These are phyloP conservation scores for Pleurozium schreberi DNA, from an alignment of 225 moss, liverwort and hornwort species.

Conservation along the genomic window DNA sequence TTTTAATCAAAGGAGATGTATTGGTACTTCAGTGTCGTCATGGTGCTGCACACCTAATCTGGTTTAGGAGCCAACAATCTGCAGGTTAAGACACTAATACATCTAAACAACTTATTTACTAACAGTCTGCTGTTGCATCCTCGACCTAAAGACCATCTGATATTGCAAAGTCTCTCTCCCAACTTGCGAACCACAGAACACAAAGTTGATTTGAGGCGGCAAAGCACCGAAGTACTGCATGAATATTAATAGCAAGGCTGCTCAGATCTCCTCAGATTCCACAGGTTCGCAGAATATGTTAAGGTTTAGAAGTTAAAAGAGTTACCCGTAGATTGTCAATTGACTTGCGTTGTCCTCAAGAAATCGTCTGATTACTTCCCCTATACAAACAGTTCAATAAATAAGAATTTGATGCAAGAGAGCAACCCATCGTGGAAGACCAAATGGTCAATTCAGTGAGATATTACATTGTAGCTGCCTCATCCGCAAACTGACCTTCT, in stretches of 20 bases:
- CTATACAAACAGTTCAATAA: constrained; percentile 23
- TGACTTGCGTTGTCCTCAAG: constrained; percentile 83
- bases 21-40: neutral
- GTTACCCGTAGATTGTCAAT: constrained; percentile 87
- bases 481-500: constrained; percentile 29
- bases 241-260: neutral
- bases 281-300: neutral
- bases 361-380: constrained; percentile 69
- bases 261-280: neutral
- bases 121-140: neutral
- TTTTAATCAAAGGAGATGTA: neutral
- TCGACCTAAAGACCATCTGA: neutral
- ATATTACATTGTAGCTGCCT: neutral
- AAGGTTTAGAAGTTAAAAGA: neutral
- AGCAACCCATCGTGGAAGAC: neutral
- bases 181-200: neutral
- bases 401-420: neutral
- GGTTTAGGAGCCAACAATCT: neutral
- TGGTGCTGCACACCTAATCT: neutral
- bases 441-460: neutral
- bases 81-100: neutral
- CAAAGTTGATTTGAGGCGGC: neutral
- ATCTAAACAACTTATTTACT: neutral
- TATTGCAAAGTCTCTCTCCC: neutral
- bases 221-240: neutral